These are phyloP conservation scores for Penicillium sp. DNA, from an alignment of 2,329 filamentous ascomycete genomes.

Conservation along the genomic window DNA sequence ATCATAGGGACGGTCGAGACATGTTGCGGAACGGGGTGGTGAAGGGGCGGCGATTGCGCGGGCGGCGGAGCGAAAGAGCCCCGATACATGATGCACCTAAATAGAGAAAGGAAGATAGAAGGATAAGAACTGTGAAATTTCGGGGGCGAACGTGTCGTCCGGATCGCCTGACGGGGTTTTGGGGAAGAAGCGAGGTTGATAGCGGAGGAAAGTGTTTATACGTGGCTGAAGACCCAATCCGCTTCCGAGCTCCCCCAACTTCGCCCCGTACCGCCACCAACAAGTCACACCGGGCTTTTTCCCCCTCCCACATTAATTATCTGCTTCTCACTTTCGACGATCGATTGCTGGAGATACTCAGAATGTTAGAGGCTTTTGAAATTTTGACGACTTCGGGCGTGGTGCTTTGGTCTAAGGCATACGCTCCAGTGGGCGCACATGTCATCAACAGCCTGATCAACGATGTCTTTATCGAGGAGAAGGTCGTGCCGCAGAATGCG, in stretches of 20 bases:
- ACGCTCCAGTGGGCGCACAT: slow-evolving; percentile 73
- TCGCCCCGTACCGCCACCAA: slow-evolving; percentile 25
- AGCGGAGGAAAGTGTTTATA: slow-evolving; percentile 28
- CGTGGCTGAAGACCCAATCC: slow-evolving; percentile 35
- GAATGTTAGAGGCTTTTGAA: slow-evolving; percentile 94
- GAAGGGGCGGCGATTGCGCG: slow-evolving; percentile 81
- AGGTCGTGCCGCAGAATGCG: slow-evolving; percentile 58
- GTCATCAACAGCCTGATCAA: slow-evolving; percentile 93
- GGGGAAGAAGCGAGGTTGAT: slow-evolving; percentile 7
- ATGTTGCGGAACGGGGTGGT: slow-evolving; percentile 97
- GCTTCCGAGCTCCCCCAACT: slow-evolving; percentile 22
- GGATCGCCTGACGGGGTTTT: slow-evolving; percentile 7
- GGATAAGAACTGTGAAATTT: slow-evolving; percentile 9
- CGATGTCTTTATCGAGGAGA: slow-evolving; percentile 97
- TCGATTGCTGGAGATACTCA: not conserved
- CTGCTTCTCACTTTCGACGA: not conserved
- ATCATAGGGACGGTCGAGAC: slow-evolving; percentile 97
- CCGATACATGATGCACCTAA: slow-evolving; percentile 68
- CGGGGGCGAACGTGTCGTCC: slow-evolving; percentile 4
- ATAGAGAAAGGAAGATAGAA: slow-evolving; percentile 5
- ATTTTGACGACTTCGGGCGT: slow-evolving; percentile 94
- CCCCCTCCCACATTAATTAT: slow-evolving; percentile 14
- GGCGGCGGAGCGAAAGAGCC: slow-evolving; percentile 72
- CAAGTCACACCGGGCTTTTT: slow-evolving; percentile 23
- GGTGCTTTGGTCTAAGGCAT: slow-evolving; percentile 91